Evolutionary conservation across 768 basidiomycete genomes (phyloP), one percentile per base, ranked within the genome.

Genomic region (button mushroom (Agaricus bisporus)): DNA sequence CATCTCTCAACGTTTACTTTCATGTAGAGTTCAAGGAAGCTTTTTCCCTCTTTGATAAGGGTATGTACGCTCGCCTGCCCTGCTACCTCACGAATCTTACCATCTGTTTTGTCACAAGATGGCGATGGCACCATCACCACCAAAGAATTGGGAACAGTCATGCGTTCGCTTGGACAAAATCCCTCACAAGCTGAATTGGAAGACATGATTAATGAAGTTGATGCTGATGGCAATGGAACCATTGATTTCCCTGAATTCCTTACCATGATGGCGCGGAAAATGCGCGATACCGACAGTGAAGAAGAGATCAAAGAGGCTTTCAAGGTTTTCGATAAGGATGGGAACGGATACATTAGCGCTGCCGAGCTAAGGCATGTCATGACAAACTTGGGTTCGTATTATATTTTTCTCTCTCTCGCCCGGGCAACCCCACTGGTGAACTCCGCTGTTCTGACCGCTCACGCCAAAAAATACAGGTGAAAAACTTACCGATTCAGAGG

Each of bases 11-110:
- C 17, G 42, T 32, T 45, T 12, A 17, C 38, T 44, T 45, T 43
- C 54, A 9, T 36, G 59, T 60, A 91, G 93, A 95, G 72, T 98
- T 95, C 83, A 98, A 95, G 80, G 95, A 98, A 77, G 95, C 95
- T 47, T 98, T 98, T 76, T 92, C 94, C 55, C 81, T 98, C 18
- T 98, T 98, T 70, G 93, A 97, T 77, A 95, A 93, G 70, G 90
- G 93, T 92, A 56, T 54, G 78, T 70, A 25, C 22, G 11, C 42
- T 37, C 45, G 22, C 41, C 47, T 42, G 51, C 45, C 59, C 55
- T 54, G 54, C 5, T 32, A 14, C 48, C 35, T 48, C 20, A 22
- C 37, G 29, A 12, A 52, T 50, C 39, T 51, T 42, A 37, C 35
- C 44, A 39, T 41, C 47, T 14, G n/a, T 35, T 35, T 36, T 15